Evolutionary conservation across 306 rosid genomes (phyloP), one percentile per base, ranked within the genome.

Genomic region (Dalbergia cochinchinensis): DNA sequence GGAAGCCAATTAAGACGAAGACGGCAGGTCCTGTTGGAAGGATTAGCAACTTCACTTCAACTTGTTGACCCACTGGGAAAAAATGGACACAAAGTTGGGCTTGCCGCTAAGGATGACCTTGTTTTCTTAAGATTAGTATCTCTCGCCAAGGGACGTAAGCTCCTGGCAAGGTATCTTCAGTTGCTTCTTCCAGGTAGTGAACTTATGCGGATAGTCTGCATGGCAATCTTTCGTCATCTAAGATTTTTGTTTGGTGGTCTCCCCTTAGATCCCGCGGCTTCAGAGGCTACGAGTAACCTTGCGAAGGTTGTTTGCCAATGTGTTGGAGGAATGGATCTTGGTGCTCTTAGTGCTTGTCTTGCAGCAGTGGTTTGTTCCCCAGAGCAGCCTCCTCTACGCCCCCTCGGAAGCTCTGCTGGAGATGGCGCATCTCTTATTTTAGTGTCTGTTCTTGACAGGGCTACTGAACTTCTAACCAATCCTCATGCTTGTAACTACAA

Each of bases 291-390:
- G 5, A 82, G 39, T 37, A 76, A 45, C 68, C 87, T 87, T 71
- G 85, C 87, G 4, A 83, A 75, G 69, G 76, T 78, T 67, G 88
- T 87, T 63, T 87, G 85, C 78, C 82, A 81, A 15, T 85, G 88
- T 63, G 83, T 82, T 12, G 74, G 41, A 57, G 88, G 83, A 51
- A 87, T 87, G 90, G 90, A 87, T 75, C 83, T 87, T 10, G 81
- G 90, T 71, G 79, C 88, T 44, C 90, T 87, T 26, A 85, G 90
- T 80, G 87, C 88, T 58, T 87, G 90, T 78, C 87, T 87, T 85
- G 90, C 87, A 18, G 90, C 90, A 61, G 88, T 87, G 55, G 90
- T 87, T 76, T 87, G 90, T 73, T 87, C 90, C 15, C 75, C 88
- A 9, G 90, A 87, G 83, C 90, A 85, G 71, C 90, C 90, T 33